A percentile compares a stretch with the other conserved stretches of the same genome.
Conservation (phyloP, 1,284 basidiomycete species). For the Filobasidium uniguttulatum region DNA sequence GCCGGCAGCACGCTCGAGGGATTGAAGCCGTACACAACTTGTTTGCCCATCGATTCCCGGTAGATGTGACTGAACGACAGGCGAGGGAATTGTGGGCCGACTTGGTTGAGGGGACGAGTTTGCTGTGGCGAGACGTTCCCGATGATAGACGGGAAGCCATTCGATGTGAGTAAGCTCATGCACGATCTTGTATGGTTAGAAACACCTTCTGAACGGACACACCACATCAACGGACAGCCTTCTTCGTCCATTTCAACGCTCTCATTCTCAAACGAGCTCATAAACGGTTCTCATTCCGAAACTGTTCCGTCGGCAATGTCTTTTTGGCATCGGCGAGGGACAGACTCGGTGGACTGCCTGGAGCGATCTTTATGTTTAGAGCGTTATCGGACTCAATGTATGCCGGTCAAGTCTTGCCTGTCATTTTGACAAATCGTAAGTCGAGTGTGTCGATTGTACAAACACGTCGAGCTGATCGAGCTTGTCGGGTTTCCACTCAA, state of each 20-base stretch:
- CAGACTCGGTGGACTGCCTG: conserved; percentile 79
- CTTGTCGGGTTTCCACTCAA: not conserved
- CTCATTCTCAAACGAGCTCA: conserved; percentile 74
- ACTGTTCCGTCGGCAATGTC: conserved; percentile 65
- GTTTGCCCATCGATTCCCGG: conserved; percentile 65
- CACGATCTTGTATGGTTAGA: too few species aligned
- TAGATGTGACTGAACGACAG: conserved; percentile 50
- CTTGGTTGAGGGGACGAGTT: conserved; percentile 78
- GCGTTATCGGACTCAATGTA: conserved; percentile 59
- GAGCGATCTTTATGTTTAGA: conserved; percentile 89
- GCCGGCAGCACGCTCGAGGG: conserved; percentile 30
- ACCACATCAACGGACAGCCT: too few species aligned
- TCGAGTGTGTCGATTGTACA: conserved; percentile 55
- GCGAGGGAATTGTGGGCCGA: conserved; percentile 83
- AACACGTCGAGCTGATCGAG: conserved; percentile 68
- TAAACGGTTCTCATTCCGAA: conserved; percentile 75
- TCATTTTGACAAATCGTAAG: conserved; percentile 87
- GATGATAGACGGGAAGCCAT: conserved; percentile 70
- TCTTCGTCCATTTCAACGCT: conserved; percentile 78
- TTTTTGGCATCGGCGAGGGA: conserved; percentile 71
- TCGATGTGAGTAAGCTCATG: conserved; percentile 22
- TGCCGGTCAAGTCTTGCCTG: conserved; percentile 50
- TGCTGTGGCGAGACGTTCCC: conserved; percentile 76
- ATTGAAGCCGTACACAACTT: conserved; percentile 51
- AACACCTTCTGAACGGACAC: too few species aligned